These are phyloP conservation scores for Dactylonectria macrodidyma DNA, from an alignment of 2,329 filamentous ascomycete species.

Conservation along the genomic window DNA sequence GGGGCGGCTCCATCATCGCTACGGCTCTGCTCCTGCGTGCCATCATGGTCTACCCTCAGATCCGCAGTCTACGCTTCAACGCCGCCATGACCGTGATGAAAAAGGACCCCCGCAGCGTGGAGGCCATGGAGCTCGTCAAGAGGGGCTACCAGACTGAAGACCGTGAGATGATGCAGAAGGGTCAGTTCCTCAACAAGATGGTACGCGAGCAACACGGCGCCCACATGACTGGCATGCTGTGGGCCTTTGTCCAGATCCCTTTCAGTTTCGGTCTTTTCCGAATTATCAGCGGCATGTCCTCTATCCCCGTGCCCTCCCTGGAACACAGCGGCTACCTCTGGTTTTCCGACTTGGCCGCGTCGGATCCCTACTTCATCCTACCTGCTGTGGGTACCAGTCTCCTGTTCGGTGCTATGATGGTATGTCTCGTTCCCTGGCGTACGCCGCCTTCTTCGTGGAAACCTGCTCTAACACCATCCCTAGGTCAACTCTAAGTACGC, in stretches of 20 bases:
- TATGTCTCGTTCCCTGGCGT: slow-evolving; percentile 46
- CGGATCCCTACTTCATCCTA: slow-evolving; percentile 84
- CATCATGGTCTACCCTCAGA: slow-evolving; percentile 74
- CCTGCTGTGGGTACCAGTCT: slow-evolving; percentile 73
- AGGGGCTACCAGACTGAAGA: slow-evolving; percentile 60
- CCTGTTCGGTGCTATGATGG: slow-evolving; percentile 71
- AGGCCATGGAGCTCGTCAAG: slow-evolving; percentile 66
- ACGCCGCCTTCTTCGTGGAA: rapidly evolving
- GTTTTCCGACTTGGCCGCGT: slow-evolving; percentile 82
- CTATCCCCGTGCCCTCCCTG: slow-evolving; percentile 85
- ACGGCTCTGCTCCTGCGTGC: slow-evolving; percentile 77
- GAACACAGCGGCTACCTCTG: slow-evolving; percentile 80
- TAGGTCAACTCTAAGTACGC: slow-evolving; percentile 56
- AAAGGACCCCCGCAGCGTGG: slow-evolving; percentile 67
- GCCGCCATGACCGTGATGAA: slow-evolving; percentile 74
- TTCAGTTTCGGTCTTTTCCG: slow-evolving; percentile 88
- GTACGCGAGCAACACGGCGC: slow-evolving; percentile 56
- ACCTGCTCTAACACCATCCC: slow-evolving; percentile 30
- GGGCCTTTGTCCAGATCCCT: slow-evolving; percentile 67
- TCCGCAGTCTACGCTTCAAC: slow-evolving; percentile 52
- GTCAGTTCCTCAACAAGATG: slow-evolving; percentile 54
- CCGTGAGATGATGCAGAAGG: slow-evolving; percentile 54
- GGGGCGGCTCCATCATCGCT: slow-evolving; percentile 82
- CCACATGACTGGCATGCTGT: slow-evolving; percentile 53
- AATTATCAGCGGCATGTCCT: slow-evolving; percentile 79